Evolutionary conservation across 2,329 filamentous ascomycete species (phyloP), one percentile per base, ranked within the genome.

Genomic region (Verticillium isaacii): DNA sequence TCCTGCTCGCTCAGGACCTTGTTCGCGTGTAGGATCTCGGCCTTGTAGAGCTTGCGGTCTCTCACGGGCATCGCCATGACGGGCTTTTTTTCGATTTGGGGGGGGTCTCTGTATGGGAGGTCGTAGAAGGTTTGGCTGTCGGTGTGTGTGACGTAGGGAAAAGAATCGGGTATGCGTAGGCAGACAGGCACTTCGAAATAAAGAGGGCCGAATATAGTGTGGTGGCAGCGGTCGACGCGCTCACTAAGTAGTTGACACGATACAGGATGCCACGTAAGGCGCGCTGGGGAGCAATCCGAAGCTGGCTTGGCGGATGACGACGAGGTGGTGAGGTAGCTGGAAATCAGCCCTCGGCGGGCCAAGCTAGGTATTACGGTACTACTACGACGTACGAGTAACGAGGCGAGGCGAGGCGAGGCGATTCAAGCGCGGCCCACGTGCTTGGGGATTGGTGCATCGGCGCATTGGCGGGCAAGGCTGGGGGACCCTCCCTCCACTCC

Each of bases 1-100:
- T 79, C 74, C 60, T 73, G 63, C 37, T 77, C 73, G 32, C 65
- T 67, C 39, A 80, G 61, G 9, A 78, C 66, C 3, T 58, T 68
- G 60, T 79, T 75, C 19, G 69, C 60, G 7, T 69, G 61, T 54
- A 65, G 65, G 57, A 78, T 77, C 62, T 80, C 78, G 64, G 72
- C 71, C 60, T 77, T 70, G 63, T 80, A 80, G 59, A 72, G 70
- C 68, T 71, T 70, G 62, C 72, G 75, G 64, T 76, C 77, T 64
- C 71, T 70, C 50, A 67, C 57, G 37, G 50, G 64, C 37, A 66
- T 45, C 25, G 72, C 73, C 65, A 78, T 71, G 37, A 70, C 70
- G 60, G 32, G 14, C 36, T n/a, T 19, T 58, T 58, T n/a, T 58
- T 59, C 29, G 32, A 56, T 54, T 41, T 32, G 61, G 56, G 19